Evolutionary conservation across 1,284 basidiomycete genomes (phyloP).

Genomic region (Rhodotorula glutinis): DNA sequence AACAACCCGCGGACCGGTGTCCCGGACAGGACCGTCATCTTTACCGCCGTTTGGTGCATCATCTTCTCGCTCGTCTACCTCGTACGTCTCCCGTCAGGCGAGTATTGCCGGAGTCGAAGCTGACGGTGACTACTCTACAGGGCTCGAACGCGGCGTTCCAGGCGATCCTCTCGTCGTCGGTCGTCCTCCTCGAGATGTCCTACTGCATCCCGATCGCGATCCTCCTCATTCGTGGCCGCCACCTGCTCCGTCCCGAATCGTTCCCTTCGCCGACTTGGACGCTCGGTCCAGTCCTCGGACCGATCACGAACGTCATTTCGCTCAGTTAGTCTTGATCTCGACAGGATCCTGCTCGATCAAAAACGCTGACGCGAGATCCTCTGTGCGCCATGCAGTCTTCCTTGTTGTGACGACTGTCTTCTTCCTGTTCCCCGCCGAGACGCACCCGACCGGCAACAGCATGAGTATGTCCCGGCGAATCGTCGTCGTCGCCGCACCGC

Average conservation of each 20-base stretch:
- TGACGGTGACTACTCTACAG: neutral
- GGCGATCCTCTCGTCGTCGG: slow-evolving; percentile 36
- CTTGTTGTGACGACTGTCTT: slow-evolving; percentile 51
- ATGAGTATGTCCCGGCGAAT: neutral
- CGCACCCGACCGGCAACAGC: neutral
- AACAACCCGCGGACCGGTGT: slow-evolving; percentile 57
- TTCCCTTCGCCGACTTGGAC: slow-evolving; percentile 45
- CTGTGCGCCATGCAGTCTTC: slow-evolving; percentile 43
- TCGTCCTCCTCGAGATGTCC: slow-evolving; percentile 52
- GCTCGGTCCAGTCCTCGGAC: slow-evolving; percentile 44
- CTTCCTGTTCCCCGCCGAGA: slow-evolving; percentile 54
- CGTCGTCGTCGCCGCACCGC: neutral
- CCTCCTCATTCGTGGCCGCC: slow-evolving; percentile 50
- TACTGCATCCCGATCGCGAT: slow-evolving; percentile 46
- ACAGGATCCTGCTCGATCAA: no score
- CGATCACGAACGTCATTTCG: slow-evolving; percentile 49
- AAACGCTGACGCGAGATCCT: no score
- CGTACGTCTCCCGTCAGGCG: slow-evolving; percentile 57
- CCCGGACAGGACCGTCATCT: slow-evolving; percentile 54
- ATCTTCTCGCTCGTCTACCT: slow-evolving; percentile 53
- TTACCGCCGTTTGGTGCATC: slow-evolving; percentile 56
- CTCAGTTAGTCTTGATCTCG: slow-evolving; percentile 33
- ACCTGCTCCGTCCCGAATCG: slow-evolving; percentile 46
- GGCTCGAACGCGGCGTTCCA: slow-evolving; percentile 5
- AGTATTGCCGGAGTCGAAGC: slow-evolving; percentile 48